These are phyloP conservation scores for Biscogniauxia sp. DNA, from an alignment of 2,329 filamentous ascomycete genomes.

Conservation along the genomic window DNA sequence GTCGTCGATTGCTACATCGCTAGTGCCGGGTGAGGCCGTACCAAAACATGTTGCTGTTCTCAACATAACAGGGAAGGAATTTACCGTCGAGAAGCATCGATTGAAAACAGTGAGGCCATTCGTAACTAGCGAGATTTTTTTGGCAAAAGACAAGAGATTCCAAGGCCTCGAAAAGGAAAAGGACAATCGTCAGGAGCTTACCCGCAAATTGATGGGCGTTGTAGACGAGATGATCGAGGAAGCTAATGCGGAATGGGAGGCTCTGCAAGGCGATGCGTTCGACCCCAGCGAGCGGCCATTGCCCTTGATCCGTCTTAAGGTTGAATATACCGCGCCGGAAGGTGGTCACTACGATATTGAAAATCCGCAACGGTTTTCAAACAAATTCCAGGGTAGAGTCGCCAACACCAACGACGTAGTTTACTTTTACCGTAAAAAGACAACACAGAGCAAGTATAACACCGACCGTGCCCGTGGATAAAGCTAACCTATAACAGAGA, in stretches of 20 bases:
- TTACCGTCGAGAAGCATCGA: slow-evolving; percentile 75
- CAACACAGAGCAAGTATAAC: slow-evolving; percentile 44
- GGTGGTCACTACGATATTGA: slow-evolving; percentile 86
- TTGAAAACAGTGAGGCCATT: slow-evolving; percentile 90
- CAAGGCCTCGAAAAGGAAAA: slow-evolving; percentile 75
- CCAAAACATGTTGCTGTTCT: slow-evolving; percentile 88
- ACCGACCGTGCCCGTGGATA: neutral
- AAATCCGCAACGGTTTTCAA: slow-evolving; percentile 94
- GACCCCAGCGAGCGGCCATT: slow-evolving; percentile 64
- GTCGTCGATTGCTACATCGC: slow-evolving; percentile 90
- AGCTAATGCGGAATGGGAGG: slow-evolving; percentile 77
- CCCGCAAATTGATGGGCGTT: slow-evolving; percentile 69
- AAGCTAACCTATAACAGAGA: slow-evolving; percentile 21
- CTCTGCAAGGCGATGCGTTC: slow-evolving; percentile 65
- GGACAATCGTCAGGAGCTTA: slow-evolving; percentile 80
- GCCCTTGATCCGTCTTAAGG: slow-evolving; percentile 83
- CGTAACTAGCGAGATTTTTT: slow-evolving; percentile 76
- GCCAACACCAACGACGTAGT: slow-evolving; percentile 94
- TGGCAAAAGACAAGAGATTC: slow-evolving; percentile 74
- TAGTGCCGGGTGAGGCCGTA: slow-evolving; percentile 85
- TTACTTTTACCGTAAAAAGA: slow-evolving; percentile 88
- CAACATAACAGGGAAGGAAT: slow-evolving; percentile 78
- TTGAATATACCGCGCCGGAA: slow-evolving; percentile 84
- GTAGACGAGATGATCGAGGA: slow-evolving; percentile 86
- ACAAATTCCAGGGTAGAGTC: slow-evolving; percentile 84